These are phyloP conservation scores for Diplotaxis tenuifolia DNA, from an alignment of 345 rosid genomes.

Conservation along the genomic window DNA sequence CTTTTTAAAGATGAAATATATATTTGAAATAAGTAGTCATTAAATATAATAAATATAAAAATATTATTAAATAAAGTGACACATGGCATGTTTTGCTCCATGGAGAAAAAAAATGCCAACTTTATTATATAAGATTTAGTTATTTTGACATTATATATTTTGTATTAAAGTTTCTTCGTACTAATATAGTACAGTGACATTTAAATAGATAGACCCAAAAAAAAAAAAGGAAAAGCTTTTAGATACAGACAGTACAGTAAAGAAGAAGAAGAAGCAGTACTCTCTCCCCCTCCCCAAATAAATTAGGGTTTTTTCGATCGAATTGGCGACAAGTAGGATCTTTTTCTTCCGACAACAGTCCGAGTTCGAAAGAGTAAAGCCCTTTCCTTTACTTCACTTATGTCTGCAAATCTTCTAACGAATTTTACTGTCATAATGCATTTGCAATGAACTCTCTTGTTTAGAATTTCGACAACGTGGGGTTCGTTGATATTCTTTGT, in stretches of 20 bases:
- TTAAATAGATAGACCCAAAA: neutral
- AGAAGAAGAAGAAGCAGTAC: constrained; percentile 1
- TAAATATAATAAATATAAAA: no score
- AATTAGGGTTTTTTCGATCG: constrained; percentile 31
- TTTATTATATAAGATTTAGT: no score
- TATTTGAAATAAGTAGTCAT: no score
- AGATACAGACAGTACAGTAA: constrained; percentile 5
- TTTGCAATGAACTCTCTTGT: neutral
- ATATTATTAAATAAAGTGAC: no score
- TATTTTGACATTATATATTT: no score
- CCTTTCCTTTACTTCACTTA: constrained; percentile 13
- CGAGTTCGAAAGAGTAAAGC: constrained; percentile 26
- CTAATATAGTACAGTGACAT: neutral
- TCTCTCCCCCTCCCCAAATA: constrained; percentile 1
- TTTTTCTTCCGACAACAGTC: constrained; percentile 29
- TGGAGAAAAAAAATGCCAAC: no score
- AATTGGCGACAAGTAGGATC: constrained; percentile 26
- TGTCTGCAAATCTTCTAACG: neutral
- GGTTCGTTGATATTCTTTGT: neutral
- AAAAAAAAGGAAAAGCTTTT: neutral
- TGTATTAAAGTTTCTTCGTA: neutral
- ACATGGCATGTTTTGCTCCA: no score
- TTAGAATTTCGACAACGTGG: constrained; percentile 13
- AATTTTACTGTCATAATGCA: neutral
- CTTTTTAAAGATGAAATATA: no score